Conservation (phyloP, 75 land plant genomes). For the Pinus albicaulis region DNA sequence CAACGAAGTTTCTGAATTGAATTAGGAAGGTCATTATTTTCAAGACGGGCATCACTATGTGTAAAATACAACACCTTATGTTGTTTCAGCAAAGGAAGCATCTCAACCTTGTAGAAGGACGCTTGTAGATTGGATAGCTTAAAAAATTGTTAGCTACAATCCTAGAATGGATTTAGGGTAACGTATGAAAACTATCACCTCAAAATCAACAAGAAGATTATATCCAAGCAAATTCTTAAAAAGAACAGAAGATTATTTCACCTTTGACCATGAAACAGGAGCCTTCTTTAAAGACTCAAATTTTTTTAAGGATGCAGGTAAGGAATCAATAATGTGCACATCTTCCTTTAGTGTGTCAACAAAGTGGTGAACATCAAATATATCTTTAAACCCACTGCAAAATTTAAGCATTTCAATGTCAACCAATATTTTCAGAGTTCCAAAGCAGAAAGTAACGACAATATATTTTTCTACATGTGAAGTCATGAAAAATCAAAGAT, state of each 20-base stretch:
- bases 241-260: background rate
- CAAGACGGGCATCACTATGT: slow-evolving; percentile 40
- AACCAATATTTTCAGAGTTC: background rate
- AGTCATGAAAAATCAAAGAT: background rate
- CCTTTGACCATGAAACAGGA: slow-evolving; percentile 54
- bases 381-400: slow-evolving; percentile 33
- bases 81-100: slow-evolving; percentile 38
- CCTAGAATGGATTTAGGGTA: too few species aligned
- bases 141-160: too few species aligned
- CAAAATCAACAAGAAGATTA: too few species aligned
- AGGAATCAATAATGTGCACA: slow-evolving; percentile 26
- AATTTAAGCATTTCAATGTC: background rate
- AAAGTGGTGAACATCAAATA: slow-evolving; percentile 37
- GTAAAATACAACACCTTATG: slow-evolving; percentile 43
- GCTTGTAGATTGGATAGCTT: slow-evolving; percentile 18
- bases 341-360: slow-evolving; percentile 29
- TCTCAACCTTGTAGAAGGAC: slow-evolving; percentile 32
- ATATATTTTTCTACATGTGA: too few species aligned
- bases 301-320: slow-evolving; percentile 18
- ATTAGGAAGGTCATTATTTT: slow-evolving; percentile 42
- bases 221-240: too few species aligned
- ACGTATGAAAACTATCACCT: too few species aligned
- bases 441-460: background rate
- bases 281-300: slow-evolving; percentile 30
- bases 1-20: slow-evolving; percentile 35